A percentile compares a stretch with the other conserved stretches of the same genome.
These are phyloP conservation scores for Forsythia viridissima DNA, from an alignment of 257 asterid genomes.

Conservation along the genomic window DNA sequence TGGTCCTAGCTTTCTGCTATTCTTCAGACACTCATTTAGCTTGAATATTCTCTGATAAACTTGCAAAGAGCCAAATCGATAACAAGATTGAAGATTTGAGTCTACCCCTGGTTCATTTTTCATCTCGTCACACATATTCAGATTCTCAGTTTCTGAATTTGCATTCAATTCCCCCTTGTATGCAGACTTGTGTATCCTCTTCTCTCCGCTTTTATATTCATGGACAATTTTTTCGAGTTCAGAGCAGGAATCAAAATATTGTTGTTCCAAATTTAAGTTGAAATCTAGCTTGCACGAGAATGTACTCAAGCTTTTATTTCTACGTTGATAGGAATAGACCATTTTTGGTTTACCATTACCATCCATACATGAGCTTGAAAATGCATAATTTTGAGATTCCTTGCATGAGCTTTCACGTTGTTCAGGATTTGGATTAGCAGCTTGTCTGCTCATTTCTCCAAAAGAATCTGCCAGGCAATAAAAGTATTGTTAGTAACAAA, in stretches of 20 bases:
- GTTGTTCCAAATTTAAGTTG: neutral
- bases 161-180: neutral
- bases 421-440: neutral
- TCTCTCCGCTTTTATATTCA: neutral
- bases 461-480: neutral
- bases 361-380: neutral
- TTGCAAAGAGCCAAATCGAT: neutral
- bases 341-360: neutral
- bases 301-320: neutral
- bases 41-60: slow-evolving; percentile 28
- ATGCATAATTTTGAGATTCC: neutral
- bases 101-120: neutral
- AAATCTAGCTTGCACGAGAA: neutral
- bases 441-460: neutral
- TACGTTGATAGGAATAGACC: neutral
- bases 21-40: slow-evolving; percentile 25
- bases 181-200: neutral
- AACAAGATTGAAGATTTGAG: neutral
- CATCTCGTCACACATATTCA: neutral
- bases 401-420: neutral
- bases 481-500: neutral
- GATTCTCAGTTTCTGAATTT: neutral
- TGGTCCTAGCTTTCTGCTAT: slow-evolving; percentile 38
- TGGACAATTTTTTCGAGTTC: neutral
- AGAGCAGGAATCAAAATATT: slow-evolving; percentile 8